Evolutionary conservation across 768 basidiomycete species (phyloP).

Genomic region (Symmetrospora coprosmae): DNA sequence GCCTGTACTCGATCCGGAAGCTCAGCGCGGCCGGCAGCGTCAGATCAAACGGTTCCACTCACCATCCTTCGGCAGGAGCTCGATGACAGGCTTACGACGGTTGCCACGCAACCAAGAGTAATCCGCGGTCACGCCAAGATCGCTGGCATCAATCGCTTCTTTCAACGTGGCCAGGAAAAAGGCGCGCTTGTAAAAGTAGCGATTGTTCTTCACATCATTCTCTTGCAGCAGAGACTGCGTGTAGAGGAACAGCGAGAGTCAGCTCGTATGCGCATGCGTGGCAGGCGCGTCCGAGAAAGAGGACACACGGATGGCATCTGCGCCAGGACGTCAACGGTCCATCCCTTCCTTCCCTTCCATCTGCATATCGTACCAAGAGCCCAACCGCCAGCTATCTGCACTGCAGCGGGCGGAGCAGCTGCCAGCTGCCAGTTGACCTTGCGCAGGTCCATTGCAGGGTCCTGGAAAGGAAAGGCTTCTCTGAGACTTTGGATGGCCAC

Average conservation of each 20-base stretch:
- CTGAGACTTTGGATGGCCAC: constrained; percentile 23
- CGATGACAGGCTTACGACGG: constrained; percentile 52
- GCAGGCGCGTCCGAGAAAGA: background rate
- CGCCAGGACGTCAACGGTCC: constrained; percentile 27
- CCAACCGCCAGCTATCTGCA: constrained; percentile 27
- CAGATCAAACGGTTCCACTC: background rate
- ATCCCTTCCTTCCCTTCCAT: constrained; percentile 25
- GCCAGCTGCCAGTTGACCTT: constrained; percentile 24
- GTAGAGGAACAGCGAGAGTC: background rate
- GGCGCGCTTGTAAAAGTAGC: constrained; percentile 82
- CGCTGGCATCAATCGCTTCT: constrained; percentile 35
- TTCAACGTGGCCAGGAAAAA: constrained; percentile 76
- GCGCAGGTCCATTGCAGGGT: constrained; percentile 21
- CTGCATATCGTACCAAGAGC: constrained; percentile 27
- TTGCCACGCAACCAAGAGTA: constrained; percentile 52
- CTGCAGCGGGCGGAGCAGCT: constrained; percentile 24
- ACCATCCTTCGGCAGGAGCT: constrained; percentile 45
- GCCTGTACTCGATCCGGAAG: constrained; percentile 41
- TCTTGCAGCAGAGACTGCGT: constrained; percentile 65
- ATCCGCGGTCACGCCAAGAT: constrained; percentile 22
- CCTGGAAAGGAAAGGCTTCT: constrained; percentile 17
- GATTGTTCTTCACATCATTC: constrained; percentile 77
- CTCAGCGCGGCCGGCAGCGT: background rate
- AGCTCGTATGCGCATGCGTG: background rate
- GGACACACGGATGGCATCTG: constrained; percentile 28